Conservation (phyloP, 345 rosid genomes). For the Erodium maritimum region DNA sequence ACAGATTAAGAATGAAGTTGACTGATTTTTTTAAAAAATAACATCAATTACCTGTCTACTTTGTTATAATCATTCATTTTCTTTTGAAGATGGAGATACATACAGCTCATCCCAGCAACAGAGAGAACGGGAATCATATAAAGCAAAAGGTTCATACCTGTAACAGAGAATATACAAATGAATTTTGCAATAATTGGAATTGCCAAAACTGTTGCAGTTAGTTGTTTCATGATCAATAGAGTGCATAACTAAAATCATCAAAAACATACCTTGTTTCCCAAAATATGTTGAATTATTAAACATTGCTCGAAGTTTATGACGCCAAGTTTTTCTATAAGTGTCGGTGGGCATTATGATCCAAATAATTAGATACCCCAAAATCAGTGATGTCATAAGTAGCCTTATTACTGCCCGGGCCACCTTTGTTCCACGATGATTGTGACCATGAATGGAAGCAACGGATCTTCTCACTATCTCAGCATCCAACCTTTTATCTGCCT, state of each 20-base stretch:
- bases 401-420: slow-evolving; percentile 21
- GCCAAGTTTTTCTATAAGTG: slow-evolving; percentile 33
- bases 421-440: not conserved
- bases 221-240: not conserved
- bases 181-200: not conserved
- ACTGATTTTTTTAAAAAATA: not conserved
- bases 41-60: slow-evolving; percentile 13
- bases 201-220: not conserved
- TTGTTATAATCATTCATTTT: slow-evolving; percentile 7
- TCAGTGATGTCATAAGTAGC: slow-evolving; percentile 23
- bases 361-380: slow-evolving; percentile 42
- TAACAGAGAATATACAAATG: not conserved
- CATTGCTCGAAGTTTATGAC: slow-evolving; percentile 22
- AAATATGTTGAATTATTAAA: slow-evolving; percentile 31
- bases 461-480: not conserved
- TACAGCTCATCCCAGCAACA: slow-evolving; percentile 41
- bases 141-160: slow-evolving; percentile 40
- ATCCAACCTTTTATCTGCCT: not conserved
- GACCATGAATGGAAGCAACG: not conserved
- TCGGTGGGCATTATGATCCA: slow-evolving; percentile 64
- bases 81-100: slow-evolving; percentile 46
- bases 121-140: slow-evolving; percentile 51
- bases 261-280: slow-evolving; percentile 42
- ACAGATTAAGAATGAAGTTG: not conserved
- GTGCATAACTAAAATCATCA: not conserved